phyloP scores from a whole-genome alignment of 2,329 filamentous ascomycete genomes.

The Rutstroemia sp. region DNA sequence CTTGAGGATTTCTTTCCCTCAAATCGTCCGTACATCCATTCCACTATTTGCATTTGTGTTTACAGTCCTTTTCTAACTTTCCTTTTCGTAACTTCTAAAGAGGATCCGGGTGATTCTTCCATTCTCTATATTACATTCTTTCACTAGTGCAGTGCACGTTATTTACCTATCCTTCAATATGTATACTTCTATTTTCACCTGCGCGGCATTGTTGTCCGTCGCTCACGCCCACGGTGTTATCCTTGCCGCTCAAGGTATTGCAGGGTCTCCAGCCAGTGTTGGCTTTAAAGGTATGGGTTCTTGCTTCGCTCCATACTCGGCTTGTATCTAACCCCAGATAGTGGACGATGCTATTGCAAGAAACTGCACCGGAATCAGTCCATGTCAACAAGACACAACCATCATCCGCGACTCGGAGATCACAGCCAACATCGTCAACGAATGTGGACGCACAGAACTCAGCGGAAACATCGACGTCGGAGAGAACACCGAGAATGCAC shows the following conservation, averaged over 20 bases:
- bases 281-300: neutral
- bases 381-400: conserved; percentile 59
- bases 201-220: neutral
- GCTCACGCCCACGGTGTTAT: neutral
- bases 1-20: neutral
- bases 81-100: neutral
- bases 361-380: conserved; percentile 56
- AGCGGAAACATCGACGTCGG: conserved; percentile 55
- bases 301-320: neutral
- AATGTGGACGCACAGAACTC: conserved; percentile 56
- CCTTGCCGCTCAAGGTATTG: neutral
- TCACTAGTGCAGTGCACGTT: conserved; percentile 3
- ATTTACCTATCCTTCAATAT: neutral
- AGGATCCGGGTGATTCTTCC: conserved; percentile 7
- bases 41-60: neutral
- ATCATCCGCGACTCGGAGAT: conserved; percentile 54
- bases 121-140: neutral
- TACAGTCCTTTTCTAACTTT: neutral
- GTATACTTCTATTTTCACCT: neutral
- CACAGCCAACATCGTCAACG: conserved; percentile 43
- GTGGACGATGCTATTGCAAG: conserved; percentile 49
- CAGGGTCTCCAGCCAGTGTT: neutral
- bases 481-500: conserved; percentile 45
- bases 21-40: neutral
- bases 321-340: conserved; percentile 16